Base-by-base conservation (phyloP, 2,329 filamentous ascomycete genomes). In the Pestalotiopsis fici region DNA sequence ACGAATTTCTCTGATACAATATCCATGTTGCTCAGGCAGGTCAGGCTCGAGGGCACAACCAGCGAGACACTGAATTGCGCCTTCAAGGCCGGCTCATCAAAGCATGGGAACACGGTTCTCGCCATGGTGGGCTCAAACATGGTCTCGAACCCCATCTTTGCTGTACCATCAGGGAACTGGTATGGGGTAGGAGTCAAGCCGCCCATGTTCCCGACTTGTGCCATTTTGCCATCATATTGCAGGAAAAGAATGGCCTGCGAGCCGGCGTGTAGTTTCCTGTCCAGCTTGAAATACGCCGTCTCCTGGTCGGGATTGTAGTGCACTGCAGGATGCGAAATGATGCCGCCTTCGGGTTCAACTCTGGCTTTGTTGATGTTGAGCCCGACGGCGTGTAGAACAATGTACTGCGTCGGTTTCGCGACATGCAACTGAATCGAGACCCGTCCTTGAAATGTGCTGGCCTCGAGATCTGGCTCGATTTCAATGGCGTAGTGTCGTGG, bases 31-130 rank as follows among this genome's bases (percentile, higher is more conserved):
- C 89, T 90, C 74, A 92, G 77, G 74, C 90, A 92, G 12, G 89
- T 91, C 81, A 91, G 81, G 70, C 87, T 82, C 77, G 90, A 85
- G 72, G 91, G 89, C 1, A 89, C 90, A 71, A 92, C 80, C 67
- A 93, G 79, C 0, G 89, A 91, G 67, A 92, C 85, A 9, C 89
- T 88, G 79, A 91, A 93, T 70, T 86, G 85, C 21, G 90, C 88
- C 80, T 93, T 93, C 65, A 92, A 80, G 21, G 89, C 89, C 21
- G 91, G 91, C 80, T 93, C 90, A 75, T 93, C 91, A 77, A 92
- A 92, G 79, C 90, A 92, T 37, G 91, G 91, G 78, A 92, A 91
- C 4, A 90, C 89, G 35, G 57, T 65, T 71, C 90, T 83, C 66
- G 89, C 90, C 80, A 92, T 89, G 12, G 89, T 92, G 21, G 90